Percentiles rank a stretch among this genome's conserved stretches.
Evolutionary conservation across 176 grass and related monocot genomes (phyloP).

Genomic region (Ensete ventricosum): DNA sequence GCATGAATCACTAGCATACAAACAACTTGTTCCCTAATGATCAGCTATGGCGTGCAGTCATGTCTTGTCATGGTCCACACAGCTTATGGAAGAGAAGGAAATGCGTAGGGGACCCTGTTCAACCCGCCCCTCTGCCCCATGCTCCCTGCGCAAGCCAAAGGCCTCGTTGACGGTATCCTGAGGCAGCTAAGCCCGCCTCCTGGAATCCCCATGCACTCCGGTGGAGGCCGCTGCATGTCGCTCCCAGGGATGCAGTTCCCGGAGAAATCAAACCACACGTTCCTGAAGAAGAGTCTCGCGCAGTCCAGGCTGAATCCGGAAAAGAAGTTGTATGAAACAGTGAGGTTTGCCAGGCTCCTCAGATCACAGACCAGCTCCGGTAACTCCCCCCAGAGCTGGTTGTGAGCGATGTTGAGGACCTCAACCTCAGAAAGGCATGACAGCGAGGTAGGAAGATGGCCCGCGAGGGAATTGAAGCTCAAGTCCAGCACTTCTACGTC

Average conservation of each 20-base stretch:
- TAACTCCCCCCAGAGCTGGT: conserved; percentile 65
- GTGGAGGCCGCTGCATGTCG: conserved; percentile 62
- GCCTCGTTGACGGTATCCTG: conserved; percentile 32
- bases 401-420: conserved; percentile 93
- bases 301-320: conserved; percentile 61
- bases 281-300: conserved; percentile 33
- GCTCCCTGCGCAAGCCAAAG: conserved; percentile 24
- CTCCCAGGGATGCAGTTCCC: conserved; percentile 74
- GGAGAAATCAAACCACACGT: conserved; percentile 57
- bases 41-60: too few species aligned
- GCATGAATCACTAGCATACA: too few species aligned
- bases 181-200: conserved; percentile 61
- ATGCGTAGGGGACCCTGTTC: not conserved
- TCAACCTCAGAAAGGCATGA: conserved; percentile 74
- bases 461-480: conserved; percentile 65
- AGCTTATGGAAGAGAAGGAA: not conserved
- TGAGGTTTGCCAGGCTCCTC: conserved; percentile 60
- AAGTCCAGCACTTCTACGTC: conserved; percentile 73
- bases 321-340: conserved; percentile 86
- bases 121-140: conserved; percentile 21
- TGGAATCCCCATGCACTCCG: conserved; percentile 47
- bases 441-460: conserved; percentile 50
- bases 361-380: conserved; percentile 70
- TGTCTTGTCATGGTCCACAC: not conserved
- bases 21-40: too few species aligned